Evolutionary conservation across 768 basidiomycete genomes (phyloP).

Genomic region (Kwoniella dendrophila): DNA sequence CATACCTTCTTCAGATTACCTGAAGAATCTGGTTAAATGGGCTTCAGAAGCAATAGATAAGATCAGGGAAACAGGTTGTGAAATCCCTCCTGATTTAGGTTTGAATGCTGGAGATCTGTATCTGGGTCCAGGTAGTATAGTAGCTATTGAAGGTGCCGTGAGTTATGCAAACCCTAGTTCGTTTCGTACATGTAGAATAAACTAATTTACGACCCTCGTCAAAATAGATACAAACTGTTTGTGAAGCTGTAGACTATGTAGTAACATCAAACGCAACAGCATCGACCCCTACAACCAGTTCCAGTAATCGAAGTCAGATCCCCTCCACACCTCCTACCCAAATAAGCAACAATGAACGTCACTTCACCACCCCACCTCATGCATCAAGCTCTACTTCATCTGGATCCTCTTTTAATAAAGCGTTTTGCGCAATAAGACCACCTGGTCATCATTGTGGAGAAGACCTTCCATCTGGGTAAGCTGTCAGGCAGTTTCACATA

Average conservation of each 20-base stretch:
- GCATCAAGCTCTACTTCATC: neutral
- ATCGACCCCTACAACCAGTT: neutral
- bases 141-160: conserved; percentile 55
- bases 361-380: neutral
- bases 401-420: conserved; percentile 48
- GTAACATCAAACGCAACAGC: conserved; percentile 19
- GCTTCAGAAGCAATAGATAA: conserved; percentile 48
- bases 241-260: conserved; percentile 81
- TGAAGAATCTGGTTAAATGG: conserved; percentile 48
- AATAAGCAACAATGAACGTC: neutral
- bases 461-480: conserved; percentile 73
- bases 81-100: conserved; percentile 47
- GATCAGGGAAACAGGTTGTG: conserved; percentile 50
- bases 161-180: conserved; percentile 13
- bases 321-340: conserved; percentile 33
- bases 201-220: neutral
- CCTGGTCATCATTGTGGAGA: conserved; percentile 96
- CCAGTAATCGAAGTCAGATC: conserved; percentile 1
- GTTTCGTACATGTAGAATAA: neutral
- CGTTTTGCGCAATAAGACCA: conserved; percentile 83
- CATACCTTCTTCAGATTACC: conserved; percentile 37
- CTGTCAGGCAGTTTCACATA: neutral
- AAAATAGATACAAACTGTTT: conserved; percentile 60
- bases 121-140: conserved; percentile 52
- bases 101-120: conserved; percentile 54